Conservation (phyloP, 805 yeast genomes). For the Lipomyces spencermartinsiae region DNA sequence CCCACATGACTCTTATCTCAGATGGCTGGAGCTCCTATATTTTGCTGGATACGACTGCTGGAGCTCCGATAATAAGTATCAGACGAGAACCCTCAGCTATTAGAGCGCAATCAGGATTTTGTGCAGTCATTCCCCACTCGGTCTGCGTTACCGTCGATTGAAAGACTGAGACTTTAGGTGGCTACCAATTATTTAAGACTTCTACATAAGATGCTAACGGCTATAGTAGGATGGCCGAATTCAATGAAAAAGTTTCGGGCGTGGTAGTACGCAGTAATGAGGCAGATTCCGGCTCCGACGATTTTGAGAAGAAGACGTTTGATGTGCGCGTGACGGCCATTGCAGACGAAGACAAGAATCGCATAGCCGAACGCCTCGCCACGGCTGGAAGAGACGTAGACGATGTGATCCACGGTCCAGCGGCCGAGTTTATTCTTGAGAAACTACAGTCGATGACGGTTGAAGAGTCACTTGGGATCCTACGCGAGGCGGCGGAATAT, state of each 20-base stretch:
- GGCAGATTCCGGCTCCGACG: conserved; percentile 4
- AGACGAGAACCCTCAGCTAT: neutral
- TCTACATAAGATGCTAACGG: neutral
- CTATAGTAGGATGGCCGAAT: neutral
- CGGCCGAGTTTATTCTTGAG: conserved; percentile 23
- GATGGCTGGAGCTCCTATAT: neutral
- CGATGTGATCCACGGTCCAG: conserved; percentile 2
- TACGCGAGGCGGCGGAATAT: conserved; percentile 50
- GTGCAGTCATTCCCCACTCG: no score
- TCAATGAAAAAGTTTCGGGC: neutral
- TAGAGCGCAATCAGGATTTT: no score
- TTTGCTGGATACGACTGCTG: neutral
- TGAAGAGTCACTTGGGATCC: conserved; percentile 51
- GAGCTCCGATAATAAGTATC: neutral
- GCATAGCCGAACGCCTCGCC: conserved; percentile 3
- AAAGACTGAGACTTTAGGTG: conserved; percentile 2
- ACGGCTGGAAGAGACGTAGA: conserved; percentile 4
- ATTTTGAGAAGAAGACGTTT: neutral
- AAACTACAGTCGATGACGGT: conserved; percentile 26
- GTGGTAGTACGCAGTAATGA: neutral
- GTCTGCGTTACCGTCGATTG: neutral
- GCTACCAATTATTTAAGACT: neutral
- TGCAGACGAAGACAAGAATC: neutral
- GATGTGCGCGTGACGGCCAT: neutral
- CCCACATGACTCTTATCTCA: neutral